phyloP scores from a whole-genome alignment of 2,329 filamentous ascomycete genomes.

The Phialemoniopsis sp. region DNA sequence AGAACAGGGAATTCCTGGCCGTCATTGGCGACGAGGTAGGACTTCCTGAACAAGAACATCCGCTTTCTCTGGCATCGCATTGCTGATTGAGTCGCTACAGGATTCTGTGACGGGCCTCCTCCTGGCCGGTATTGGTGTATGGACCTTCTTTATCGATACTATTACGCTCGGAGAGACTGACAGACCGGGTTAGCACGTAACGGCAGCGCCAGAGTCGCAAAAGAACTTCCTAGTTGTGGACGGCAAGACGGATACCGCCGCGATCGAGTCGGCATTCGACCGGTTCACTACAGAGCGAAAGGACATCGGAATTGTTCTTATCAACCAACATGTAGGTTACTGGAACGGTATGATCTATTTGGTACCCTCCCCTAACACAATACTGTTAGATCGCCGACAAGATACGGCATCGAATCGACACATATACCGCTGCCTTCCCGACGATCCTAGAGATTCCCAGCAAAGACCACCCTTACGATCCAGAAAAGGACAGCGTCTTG shows the following conservation, averaged over 20 bases:
- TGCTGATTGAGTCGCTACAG: constrained; percentile 41
- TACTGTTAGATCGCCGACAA: constrained; percentile 77
- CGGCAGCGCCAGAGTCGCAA: constrained; percentile 78
- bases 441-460: constrained; percentile 93
- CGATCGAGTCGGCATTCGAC: constrained; percentile 88
- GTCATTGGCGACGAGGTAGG: constrained; percentile 94
- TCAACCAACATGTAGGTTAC: constrained; percentile 89
- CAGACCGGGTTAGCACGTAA: constrained; percentile 67
- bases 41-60: not conserved
- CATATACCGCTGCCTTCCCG: constrained; percentile 93
- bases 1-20: constrained; percentile 92
- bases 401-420: constrained; percentile 87
- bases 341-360: too few species aligned
- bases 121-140: constrained; percentile 89
- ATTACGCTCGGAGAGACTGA: too few species aligned
- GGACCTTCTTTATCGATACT: constrained; percentile 13
- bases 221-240: constrained; percentile 99
- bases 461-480: constrained; percentile 98
- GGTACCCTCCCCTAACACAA: not conserved
- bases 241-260: constrained; percentile 79
- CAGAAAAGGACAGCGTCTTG: constrained; percentile 96
- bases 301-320: constrained; percentile 93
- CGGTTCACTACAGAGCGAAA: constrained; percentile 85
- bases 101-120: constrained; percentile 94
- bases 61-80: constrained; percentile 5